A percentile compares a stretch with the other conserved stretches of the same genome.
Evolutionary conservation across 768 basidiomycete species (phyloP).

Genomic region (Naganishia vishniacii): DNA sequence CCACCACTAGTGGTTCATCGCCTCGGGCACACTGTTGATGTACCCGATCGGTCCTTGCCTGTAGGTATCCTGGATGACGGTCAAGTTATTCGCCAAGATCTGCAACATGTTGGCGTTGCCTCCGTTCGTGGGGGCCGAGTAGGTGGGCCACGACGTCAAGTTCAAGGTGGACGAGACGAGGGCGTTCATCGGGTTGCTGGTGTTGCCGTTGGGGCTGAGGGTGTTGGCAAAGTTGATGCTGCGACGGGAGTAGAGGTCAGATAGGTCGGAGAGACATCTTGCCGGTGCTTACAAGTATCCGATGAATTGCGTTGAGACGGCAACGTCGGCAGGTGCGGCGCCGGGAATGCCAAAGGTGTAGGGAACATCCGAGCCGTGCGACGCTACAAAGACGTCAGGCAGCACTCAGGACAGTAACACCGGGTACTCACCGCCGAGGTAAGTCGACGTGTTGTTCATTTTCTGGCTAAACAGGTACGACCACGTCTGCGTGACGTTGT

Average conservation of each 20-base stretch:
- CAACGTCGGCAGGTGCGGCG: conserved; percentile 23
- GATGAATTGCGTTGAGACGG: conserved; percentile 34
- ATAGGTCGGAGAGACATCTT: conserved; percentile 10
- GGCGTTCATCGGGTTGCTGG: conserved; percentile 8
- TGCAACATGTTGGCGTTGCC: conserved; percentile 31
- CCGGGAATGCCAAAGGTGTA: conserved; percentile 30
- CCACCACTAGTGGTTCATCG: conserved; percentile 26
- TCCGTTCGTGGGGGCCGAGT: conserved; percentile 17
- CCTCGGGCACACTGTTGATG: conserved; percentile 33
- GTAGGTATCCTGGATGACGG: conserved; percentile 38
- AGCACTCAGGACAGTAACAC: too few relatives aligned
- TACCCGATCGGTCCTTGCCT: conserved; percentile 37
- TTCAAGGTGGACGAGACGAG: conserved; percentile 24
- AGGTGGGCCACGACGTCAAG: conserved; percentile 35
- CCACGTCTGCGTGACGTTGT: conserved; percentile 35
- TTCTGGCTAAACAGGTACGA: conserved; percentile 41
- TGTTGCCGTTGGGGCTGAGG: conserved; percentile 35
- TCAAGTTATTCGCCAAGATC: conserved; percentile 33
- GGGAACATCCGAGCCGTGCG: conserved; percentile 32
- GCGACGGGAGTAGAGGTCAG: background rate
- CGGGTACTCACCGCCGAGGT: conserved; percentile 30
- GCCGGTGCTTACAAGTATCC: conserved; percentile 43
- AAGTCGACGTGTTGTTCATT: conserved; percentile 18
- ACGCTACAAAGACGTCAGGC: conserved; percentile 27
- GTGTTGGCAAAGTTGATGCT: conserved; percentile 45